Percentiles rank a stretch among this genome's conserved stretches.
These are phyloP conservation scores for Salvia sclarea DNA, from an alignment of 305 asterid species.

Conservation along the genomic window DNA sequence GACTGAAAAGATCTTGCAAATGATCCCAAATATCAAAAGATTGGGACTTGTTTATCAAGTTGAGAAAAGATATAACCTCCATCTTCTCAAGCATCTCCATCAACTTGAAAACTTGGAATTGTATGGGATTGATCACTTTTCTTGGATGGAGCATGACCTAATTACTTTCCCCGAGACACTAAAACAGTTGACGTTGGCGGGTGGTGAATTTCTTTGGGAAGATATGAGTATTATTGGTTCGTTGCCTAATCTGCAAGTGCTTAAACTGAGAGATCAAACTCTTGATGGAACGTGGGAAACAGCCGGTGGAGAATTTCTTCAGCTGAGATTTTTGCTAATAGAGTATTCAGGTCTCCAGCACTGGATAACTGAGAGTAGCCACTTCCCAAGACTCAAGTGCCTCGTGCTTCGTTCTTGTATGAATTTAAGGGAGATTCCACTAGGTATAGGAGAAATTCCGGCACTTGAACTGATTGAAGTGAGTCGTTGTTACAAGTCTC, in stretches of 20 bases:
- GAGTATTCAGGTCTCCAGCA: neutral
- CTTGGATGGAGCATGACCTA: neutral
- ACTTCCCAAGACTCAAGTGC: neutral
- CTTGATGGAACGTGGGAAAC: neutral
- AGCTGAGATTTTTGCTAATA: neutral
- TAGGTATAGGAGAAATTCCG: neutral
- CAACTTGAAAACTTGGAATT: neutral
- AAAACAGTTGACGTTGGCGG: constrained; percentile 2
- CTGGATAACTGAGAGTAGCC: neutral
- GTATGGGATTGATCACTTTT: neutral
- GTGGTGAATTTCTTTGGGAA: neutral
- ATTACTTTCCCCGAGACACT: constrained; percentile 2
- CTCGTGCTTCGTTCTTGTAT: neutral
- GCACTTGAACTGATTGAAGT: neutral
- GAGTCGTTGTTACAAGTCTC: neutral
- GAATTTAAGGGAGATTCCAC: neutral
- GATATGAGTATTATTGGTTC: neutral
- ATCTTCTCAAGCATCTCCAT: neutral
- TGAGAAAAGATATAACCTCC: neutral
- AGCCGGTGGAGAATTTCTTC: neutral
- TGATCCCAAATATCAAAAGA: neutral
- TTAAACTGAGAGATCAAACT: neutral
- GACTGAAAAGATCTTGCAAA: neutral
- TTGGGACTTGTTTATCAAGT: neutral
- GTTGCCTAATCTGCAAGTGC: constrained; percentile 25